Base-by-base conservation (phyloP, 805 yeast genomes). In the Torulaspora microellipsoides region DNA sequence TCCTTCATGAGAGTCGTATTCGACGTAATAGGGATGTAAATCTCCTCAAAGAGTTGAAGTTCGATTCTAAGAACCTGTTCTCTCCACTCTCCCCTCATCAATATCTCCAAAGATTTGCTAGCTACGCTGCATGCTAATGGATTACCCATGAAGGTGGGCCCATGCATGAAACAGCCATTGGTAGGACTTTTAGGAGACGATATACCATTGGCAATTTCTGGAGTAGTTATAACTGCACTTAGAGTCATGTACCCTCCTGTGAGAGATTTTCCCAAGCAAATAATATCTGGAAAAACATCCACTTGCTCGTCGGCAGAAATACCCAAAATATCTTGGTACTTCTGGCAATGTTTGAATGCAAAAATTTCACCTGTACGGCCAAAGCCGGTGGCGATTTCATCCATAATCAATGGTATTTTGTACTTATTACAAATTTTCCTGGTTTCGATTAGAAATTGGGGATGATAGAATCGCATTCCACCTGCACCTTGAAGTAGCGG, bases 401-500 rank as follows among this genome's bases (percentile, higher is more conserved):
- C 70, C 30, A 68, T 58, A 25, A 65, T 59, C 53, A 68, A 55
- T 12, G 66, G 48, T 17, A 65, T 51, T 11, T 54, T 55, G 43
- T 63, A 65, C 37, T 56, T 44, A 36, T 56, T 56, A 45, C 71
- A 68, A 2, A 67, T 48, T 34, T 58, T 58, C 35, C 65, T 54
- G 10, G 64, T 66, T 34, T 57, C 56, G 31, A 60, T 62, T 15
- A 62, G 42, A 37, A 54, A 67, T 4, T 60, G 64, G 10, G 65
- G 64, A 34, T 59, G 58, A 20, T 67, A 68, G n/a, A 65, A 54
- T 31, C 57, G 43, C 51, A 68, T 58, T 7, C 71, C 72, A 13
- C 67, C 70, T 28, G 70, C 72, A 15, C 72, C 71, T 52, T 68
- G 72, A 36, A 56, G 50, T 27, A 68, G 60, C 6, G 68, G 64